Evolutionary conservation across 306 rosid species (phyloP), one percentile per base, ranked within the genome.

Genomic region (Cajanus cajan): DNA sequence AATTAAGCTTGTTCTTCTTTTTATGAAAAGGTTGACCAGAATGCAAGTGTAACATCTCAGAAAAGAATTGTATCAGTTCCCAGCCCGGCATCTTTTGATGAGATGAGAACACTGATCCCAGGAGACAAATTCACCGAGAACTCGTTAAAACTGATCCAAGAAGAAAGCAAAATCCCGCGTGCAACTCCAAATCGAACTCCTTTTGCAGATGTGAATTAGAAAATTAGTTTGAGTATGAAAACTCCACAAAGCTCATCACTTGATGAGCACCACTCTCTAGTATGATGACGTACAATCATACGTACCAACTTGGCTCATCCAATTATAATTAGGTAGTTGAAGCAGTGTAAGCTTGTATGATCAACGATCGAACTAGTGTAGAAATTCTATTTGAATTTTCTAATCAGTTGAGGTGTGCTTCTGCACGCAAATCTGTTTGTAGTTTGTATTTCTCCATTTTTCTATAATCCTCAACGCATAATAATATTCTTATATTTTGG

Each of bases 111-210:
- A 43, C 70, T 54, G 36, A 79, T 83, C 47, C 51, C 62, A 41
- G 95, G 88, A 87, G 86, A 77, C 44, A 39, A 67, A 39, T 51
- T 22, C 47, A n/a, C 81, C 4, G 87, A 77, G 57, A 79, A 76
- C 51, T 78, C 33, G 33, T 71, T 37, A 14, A 88, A 87, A 83
- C 58, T 76, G 86, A 57, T 66, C 9, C 75, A 69, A 37, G 55
- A 37, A 19, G 96, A 88, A 59, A 86, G 86, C 81, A 94, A 89
- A 80, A 85, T 84, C 44, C 86, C 75, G 13, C 78, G 45, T 79
- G 81, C 72, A 28, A 73, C 90, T 34, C 83, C 85, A 7, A 79
- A 81, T 41, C 85, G 97, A 85, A 85, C 91, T 59, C 98, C 97
- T 43, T 92, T 92, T 75, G 80, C 93, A 7, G 75, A 89, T 59